These are phyloP conservation scores for Haematococcus lacustris DNA, from an alignment of 139 green algal genomes.

Conservation along the genomic window DNA sequence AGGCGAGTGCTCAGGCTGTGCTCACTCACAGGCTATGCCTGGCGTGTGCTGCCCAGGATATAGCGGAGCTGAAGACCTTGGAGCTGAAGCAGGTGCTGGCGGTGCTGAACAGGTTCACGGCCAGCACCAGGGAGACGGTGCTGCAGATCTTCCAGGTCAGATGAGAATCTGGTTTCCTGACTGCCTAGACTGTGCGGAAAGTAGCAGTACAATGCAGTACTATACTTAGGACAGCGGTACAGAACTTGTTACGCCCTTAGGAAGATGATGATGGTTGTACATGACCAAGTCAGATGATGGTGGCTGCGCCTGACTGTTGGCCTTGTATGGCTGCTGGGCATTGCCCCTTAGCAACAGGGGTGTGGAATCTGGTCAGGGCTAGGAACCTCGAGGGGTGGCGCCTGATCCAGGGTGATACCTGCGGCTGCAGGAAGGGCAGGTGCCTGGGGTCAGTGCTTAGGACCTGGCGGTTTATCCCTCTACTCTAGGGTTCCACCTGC, in stretches of 20 bases:
- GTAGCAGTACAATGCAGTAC: background rate
- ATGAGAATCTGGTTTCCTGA: too few relatives aligned
- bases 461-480: too few relatives aligned
- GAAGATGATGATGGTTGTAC: background rate
- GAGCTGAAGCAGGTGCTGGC: constrained; percentile 20
- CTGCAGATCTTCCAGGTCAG: constrained; percentile 23
- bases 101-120: constrained; percentile 28
- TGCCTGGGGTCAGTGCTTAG: too few relatives aligned
- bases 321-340: background rate
- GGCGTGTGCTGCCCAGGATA: constrained; percentile 7
- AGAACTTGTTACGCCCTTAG: background rate
- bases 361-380: too few relatives aligned
- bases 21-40: background rate
- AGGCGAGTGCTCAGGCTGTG: background rate
- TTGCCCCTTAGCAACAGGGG: too few relatives aligned
- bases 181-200: too few relatives aligned
- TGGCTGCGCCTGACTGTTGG: background rate
- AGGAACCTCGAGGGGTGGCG: too few relatives aligned
- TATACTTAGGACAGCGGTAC: background rate
- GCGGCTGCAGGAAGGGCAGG: too few relatives aligned
- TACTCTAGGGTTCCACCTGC: too few relatives aligned
- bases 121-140: constrained; percentile 11
- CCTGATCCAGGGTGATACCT: too few relatives aligned
- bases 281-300: background rate
- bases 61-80: constrained; percentile 27